Evolutionary conservation across 768 basidiomycete species (phyloP), one percentile per base, ranked within the genome.

Genomic region (Leccinum uliginosum): DNA sequence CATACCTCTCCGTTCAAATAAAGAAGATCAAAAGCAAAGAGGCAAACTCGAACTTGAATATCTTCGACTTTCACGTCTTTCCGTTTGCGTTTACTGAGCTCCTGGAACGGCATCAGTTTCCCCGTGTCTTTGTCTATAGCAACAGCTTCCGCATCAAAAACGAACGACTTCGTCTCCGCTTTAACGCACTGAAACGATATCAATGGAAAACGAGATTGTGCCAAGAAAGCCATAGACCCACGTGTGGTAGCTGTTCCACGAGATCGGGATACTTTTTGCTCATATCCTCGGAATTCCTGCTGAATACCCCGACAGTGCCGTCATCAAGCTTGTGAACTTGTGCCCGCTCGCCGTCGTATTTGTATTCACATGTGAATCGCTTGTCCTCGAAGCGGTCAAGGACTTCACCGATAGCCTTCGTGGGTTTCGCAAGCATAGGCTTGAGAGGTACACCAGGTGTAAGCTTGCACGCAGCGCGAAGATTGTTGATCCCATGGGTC

Each of bases 31-130:
- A 99, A 99, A 1, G 89, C 97, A 66, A 98, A 98, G 21, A 99
- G 78, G 68, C 94, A 98, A 11, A 98, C 97, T 64, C 87, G 85
- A 57, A 99, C 92, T 77, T 94, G 90, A 64, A 99, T 97, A 70
- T 98, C 97, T 71, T 98, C 95, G 3, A 95, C 85, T 70, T 91
- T 94, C 63, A 99, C 97, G 61, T 99, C 97, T 74, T 99, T 99
- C 50, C 97, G 85, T 71, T 98, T 98, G 56, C 97, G 82, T 61
- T 83, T 82, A 67, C 92, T 93, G 12, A 99, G 81, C 68, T 99
- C 96, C 73, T 99, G 97, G 85, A 99, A 99, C 1, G 96, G 97
- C 83, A 98, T 85, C 38, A 99, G 78, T 68, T 88, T 92, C 23
- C 85, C 85, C 3, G 89, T 89, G 26, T 78, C 79, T 51, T 84